Evolutionary conservation across 176 grass and related monocot genomes (phyloP).

Genomic region (Alloteropsis semialata): DNA sequence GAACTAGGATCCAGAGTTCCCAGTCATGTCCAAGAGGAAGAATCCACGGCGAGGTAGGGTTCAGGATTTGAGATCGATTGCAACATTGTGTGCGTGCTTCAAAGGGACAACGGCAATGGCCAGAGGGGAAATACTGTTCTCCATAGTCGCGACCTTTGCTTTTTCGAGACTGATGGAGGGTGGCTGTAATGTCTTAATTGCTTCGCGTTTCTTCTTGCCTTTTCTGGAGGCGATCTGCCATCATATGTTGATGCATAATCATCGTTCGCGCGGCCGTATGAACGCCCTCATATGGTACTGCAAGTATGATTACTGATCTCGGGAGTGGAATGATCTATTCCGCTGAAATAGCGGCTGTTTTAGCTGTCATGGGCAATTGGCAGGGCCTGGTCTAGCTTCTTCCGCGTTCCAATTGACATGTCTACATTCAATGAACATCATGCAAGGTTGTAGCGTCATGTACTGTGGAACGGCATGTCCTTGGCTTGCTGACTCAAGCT

Average conservation of each 20-base stretch:
- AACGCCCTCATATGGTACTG: neutral
- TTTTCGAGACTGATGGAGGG: constrained; percentile 16
- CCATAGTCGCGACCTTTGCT: neutral
- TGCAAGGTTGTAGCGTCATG: neutral
- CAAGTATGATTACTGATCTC: neutral
- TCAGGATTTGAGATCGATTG: neutral
- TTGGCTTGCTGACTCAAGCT: neutral
- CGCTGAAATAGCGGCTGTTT: neutral
- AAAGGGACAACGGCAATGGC: constrained; percentile 23
- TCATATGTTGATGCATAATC: constrained; percentile 15
- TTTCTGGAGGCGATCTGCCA: constrained; percentile 1
- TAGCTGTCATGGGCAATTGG: neutral
- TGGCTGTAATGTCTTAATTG: neutral
- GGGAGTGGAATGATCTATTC: neutral
- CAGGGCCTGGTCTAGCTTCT: neutral
- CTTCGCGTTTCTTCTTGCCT: neutral
- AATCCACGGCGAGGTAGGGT: constrained; percentile 24
- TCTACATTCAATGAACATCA: neutral
- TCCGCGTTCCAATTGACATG: neutral
- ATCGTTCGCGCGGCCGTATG: neutral
- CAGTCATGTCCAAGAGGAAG: constrained; percentile 44
- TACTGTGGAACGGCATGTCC: neutral
- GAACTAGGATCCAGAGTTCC: constrained; percentile 29
- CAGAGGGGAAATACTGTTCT: neutral
- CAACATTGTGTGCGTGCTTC: neutral